Base-by-base conservation (phyloP, 2,329 filamentous ascomycete genomes). In the Penicillium sp. region DNA sequence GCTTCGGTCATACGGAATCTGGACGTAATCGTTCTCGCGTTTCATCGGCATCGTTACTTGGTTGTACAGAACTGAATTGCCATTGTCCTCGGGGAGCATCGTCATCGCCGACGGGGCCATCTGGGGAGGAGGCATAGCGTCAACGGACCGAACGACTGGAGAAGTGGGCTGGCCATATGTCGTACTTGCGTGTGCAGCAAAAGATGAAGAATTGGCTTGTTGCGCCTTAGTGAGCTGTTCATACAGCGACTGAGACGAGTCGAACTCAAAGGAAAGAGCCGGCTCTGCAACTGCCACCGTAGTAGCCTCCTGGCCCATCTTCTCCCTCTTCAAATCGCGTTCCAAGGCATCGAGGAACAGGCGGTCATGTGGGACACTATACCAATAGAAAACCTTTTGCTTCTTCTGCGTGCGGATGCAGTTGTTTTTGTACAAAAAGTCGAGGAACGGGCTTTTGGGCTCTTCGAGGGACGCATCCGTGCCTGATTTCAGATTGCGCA, bases 341-440 rank as follows among this genome's bases (percentile, higher is more conserved):
- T 99, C 94, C 66, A 99, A 81, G 40, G 94, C 94, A 78, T 99
- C 94, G 65, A 99, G 87, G 78, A 99, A 99, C 52, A 99, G 85
- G 55, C 94, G 86, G 76, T 99, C 94, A 74, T 99, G 94, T 1
- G 94, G 94, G 48, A 99, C 94, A 79, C 92, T 97, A 78, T 97
- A 99, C 94, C 94, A 99, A 79, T 97, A 99, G 71, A 99, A 99
- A 63, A 99, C 94, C 81, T 99, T 99, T 72, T 99, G 94, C 83
- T 99, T 99, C 86, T 99, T 99, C 77, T 99, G 94, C 38, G 94
- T 99, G 66, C 94, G 88, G 66, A 99, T 99, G 83, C 94, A 99
- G 81, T 99, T 99, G 84, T 99, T 99, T 83, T 99, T 99, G 85
- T 99, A 99, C 46, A 99, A 82, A 74, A 97, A 99, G 76, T 99